Percentiles rank a stretch among this genome's conserved stretches.
Conservation (phyloP, 352 stramenopile species). For the Globisporangium cystogenes region DNA sequence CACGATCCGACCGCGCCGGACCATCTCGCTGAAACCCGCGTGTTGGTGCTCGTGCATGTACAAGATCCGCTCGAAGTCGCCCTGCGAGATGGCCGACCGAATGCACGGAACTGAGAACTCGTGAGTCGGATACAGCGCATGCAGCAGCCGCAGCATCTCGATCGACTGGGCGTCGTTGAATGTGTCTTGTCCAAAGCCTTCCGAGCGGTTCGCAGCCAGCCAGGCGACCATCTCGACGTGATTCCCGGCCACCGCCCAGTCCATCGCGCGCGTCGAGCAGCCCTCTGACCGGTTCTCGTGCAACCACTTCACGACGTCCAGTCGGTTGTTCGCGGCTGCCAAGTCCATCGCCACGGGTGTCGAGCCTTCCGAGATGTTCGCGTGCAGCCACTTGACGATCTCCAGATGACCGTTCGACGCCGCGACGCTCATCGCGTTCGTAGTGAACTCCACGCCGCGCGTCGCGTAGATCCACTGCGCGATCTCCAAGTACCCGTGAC, state of each 20-base stretch:
- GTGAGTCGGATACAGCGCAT: not conserved
- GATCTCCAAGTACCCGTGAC: not conserved
- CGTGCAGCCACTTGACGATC: slow-evolving; percentile 6
- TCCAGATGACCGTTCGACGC: slow-evolving; percentile 3
- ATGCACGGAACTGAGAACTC: slow-evolving; percentile 4
- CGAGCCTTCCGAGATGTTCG: slow-evolving; percentile 1
- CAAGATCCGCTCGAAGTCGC: slow-evolving; percentile 5
- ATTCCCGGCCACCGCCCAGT: slow-evolving; percentile 10
- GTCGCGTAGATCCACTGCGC: slow-evolving; percentile 5
- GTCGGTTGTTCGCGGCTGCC: slow-evolving; percentile 2
- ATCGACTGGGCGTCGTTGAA: slow-evolving; percentile 8
- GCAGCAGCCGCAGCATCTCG: slow-evolving; percentile 7
- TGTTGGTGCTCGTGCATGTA: slow-evolving; percentile 3
- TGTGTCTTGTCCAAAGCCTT: slow-evolving; percentile 8
- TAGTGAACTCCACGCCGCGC: slow-evolving; percentile 2
- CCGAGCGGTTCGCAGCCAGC: slow-evolving; percentile 6
- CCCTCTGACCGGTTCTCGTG: slow-evolving; percentile 12
- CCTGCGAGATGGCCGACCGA: not conserved
- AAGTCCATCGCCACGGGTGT: slow-evolving; percentile 4
- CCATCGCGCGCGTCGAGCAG: slow-evolving; percentile 13
- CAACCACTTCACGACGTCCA: slow-evolving; percentile 6
- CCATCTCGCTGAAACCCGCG: not conserved
- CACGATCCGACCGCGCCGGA: not conserved
- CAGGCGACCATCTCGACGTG: slow-evolving; percentile 3
- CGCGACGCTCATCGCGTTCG: slow-evolving; percentile 4